Conservation (phyloP, 345 rosid species). For the Rhizophora apiculata region DNA sequence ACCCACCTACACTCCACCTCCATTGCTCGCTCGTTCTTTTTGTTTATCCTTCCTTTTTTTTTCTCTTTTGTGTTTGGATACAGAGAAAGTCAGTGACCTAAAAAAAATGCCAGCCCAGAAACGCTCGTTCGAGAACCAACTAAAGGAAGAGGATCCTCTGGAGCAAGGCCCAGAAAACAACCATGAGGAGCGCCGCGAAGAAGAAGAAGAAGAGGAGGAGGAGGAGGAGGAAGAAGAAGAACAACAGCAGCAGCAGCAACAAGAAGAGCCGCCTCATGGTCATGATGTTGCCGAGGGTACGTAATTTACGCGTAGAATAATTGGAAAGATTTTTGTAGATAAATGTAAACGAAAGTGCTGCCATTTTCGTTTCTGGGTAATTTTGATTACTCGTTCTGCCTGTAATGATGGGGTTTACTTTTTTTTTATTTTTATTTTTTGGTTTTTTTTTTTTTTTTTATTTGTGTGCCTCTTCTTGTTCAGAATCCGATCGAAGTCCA, state of each 20-base stretch:
- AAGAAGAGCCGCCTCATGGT: not conserved
- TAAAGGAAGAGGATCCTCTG: conserved; percentile 4
- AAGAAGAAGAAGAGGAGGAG: too few species aligned
- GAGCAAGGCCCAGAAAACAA: not conserved
- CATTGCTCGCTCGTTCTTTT: not conserved
- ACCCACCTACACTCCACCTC: too few species aligned
- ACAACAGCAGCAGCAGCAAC: not conserved
- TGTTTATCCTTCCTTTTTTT: not conserved
- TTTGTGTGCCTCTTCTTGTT: not conserved
- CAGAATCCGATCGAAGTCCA: conserved; percentile 49
- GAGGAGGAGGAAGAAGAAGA: too few species aligned
- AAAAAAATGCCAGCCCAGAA: conserved; percentile 28
- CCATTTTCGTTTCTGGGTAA: conserved; percentile 1
- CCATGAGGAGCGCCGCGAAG: conserved; percentile 2
- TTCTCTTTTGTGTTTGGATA: not conserved
- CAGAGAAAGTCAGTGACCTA: not conserved
- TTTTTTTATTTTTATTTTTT: not conserved
- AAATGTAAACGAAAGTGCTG: not conserved
- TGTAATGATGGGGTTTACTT: not conserved
- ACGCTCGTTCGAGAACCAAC: conserved; percentile 16
- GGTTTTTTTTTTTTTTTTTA: not conserved
- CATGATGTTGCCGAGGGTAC: conserved; percentile 15
- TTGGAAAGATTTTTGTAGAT: not conserved
- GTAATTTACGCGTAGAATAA: conserved; percentile 2
- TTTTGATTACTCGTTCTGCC: not conserved